Evolutionary conservation across 371 early-diverging fungal species (phyloP).

Genomic region (Mucor indicus): DNA sequence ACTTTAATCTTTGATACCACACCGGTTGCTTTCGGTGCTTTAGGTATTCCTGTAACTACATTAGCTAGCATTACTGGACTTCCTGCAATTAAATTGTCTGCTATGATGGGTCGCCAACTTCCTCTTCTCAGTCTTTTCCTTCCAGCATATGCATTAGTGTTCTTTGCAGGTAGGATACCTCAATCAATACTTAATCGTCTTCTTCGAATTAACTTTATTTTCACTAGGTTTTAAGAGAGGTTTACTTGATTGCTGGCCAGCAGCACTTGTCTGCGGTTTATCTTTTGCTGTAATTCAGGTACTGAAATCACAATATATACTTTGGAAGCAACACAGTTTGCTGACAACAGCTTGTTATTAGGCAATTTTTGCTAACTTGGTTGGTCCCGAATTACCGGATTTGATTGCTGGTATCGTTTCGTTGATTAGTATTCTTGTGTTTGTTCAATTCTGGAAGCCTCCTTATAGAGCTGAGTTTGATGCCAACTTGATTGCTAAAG

Average conservation of each 20-base stretch:
- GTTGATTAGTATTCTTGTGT: slow-evolving; percentile 26
- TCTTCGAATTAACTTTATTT: background rate
- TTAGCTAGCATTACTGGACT: slow-evolving; percentile 41
- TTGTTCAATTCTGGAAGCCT: slow-evolving; percentile 53
- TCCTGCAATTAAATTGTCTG: slow-evolving; percentile 31
- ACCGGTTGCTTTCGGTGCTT: slow-evolving; percentile 47
- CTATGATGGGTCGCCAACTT: slow-evolving; percentile 50
- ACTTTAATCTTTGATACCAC: slow-evolving; percentile 45
- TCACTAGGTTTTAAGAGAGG: slow-evolving; percentile 29
- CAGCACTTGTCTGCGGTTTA: slow-evolving; percentile 36
- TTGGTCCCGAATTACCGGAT: slow-evolving; percentile 49
- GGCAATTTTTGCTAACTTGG: slow-evolving; percentile 43
- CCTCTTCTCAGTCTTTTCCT: slow-evolving; percentile 44
- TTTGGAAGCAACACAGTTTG: no score
- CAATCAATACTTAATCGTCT: background rate
- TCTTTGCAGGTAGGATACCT: slow-evolving; percentile 30
- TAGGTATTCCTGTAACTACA: slow-evolving; percentile 49
- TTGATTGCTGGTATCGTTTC: slow-evolving; percentile 46
- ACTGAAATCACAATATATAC: no score
- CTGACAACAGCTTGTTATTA: no score
- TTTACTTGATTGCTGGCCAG: slow-evolving; percentile 49
- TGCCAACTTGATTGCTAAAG: slow-evolving; percentile 9
- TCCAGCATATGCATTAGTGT: slow-evolving; percentile 37
- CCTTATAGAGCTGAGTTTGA: slow-evolving; percentile 37
- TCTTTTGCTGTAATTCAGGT: slow-evolving; percentile 46